Percentiles rank a stretch among this genome's conserved stretches.
phyloP scores from a whole-genome alignment of 306 rosid genomes.

The Cucurbita moschata region DNA sequence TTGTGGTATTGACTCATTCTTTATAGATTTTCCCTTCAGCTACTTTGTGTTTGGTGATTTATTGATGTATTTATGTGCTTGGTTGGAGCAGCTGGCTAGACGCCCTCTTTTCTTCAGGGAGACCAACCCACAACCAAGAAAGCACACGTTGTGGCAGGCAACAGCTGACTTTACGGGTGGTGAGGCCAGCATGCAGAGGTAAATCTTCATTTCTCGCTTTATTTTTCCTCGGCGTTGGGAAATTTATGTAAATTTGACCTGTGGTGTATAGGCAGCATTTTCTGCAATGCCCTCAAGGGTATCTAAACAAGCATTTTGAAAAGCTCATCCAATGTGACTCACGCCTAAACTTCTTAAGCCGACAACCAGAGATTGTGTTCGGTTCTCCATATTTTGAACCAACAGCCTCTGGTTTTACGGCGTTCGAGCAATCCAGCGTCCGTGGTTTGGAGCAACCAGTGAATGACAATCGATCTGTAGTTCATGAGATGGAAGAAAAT shows the following conservation, averaged over 20 bases:
- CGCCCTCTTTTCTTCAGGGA: conserved; percentile 84
- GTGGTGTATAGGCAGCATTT: conserved; percentile 49
- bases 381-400: conserved; percentile 60
- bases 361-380: conserved; percentile 46
- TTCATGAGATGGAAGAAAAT: conserved; percentile 38
- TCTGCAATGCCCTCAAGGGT: conserved; percentile 71
- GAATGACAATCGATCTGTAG: conserved; percentile 23
- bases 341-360: conserved; percentile 64
- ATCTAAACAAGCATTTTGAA: conserved; percentile 70
- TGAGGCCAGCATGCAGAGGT: conserved; percentile 63
- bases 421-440: conserved; percentile 9
- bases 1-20: conserved; percentile 37
- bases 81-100: conserved; percentile 49
- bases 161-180: conserved; percentile 74
- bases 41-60: neutral
- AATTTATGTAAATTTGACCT: neutral
- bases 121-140: conserved; percentile 87
- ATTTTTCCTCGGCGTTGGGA: neutral
- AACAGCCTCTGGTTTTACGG: conserved; percentile 28
- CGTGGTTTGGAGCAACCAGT: conserved; percentile 14
- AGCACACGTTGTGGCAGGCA: conserved; percentile 84
- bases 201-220: neutral
- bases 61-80: neutral
- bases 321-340: conserved; percentile 74
- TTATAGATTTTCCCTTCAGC: neutral